Conservation (phyloP, 441 rosid species). For the Pelargonium cotyledonis region DNA sequence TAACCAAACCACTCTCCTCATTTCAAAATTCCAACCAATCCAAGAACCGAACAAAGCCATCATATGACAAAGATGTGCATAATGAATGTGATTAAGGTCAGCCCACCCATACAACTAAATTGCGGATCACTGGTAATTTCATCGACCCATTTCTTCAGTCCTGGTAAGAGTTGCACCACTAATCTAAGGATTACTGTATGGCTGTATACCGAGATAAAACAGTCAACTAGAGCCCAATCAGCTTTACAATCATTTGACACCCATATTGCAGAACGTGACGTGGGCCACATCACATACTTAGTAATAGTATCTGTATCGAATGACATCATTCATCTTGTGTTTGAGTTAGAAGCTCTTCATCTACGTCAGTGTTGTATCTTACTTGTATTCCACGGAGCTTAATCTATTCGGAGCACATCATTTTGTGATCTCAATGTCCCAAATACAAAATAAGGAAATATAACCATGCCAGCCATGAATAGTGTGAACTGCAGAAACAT, state of each 20-base stretch:
- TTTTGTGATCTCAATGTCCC: slow-evolving; percentile 61
- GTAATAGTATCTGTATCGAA: slow-evolving; percentile 14
- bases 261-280: slow-evolving; percentile 16
- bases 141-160: background rate
- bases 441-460: slow-evolving; percentile 68
- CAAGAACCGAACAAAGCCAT: slow-evolving; percentile 2
- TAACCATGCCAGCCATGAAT: slow-evolving; percentile 88
- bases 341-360: slow-evolving; percentile 20
- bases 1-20: background rate
- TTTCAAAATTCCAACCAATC: slow-evolving; percentile 1
- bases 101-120: background rate
- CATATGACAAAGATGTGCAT: background rate
- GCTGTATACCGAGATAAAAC: background rate
- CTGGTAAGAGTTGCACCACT: background rate
- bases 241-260: slow-evolving; percentile 16
- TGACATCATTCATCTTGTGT: slow-evolving; percentile 21
- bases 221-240: slow-evolving; percentile 18
- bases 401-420: slow-evolving; percentile 71
- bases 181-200: too few relatives aligned
- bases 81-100: slow-evolving; percentile 3
- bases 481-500: slow-evolving; percentile 74
- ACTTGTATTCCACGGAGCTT: slow-evolving; percentile 22
- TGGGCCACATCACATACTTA: slow-evolving; percentile 2
- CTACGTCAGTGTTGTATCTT: slow-evolving; percentile 25
- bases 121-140: background rate